Conservation (phyloP, 2,329 filamentous ascomycete species). For the Hymenoscyphus fraxineus region DNA sequence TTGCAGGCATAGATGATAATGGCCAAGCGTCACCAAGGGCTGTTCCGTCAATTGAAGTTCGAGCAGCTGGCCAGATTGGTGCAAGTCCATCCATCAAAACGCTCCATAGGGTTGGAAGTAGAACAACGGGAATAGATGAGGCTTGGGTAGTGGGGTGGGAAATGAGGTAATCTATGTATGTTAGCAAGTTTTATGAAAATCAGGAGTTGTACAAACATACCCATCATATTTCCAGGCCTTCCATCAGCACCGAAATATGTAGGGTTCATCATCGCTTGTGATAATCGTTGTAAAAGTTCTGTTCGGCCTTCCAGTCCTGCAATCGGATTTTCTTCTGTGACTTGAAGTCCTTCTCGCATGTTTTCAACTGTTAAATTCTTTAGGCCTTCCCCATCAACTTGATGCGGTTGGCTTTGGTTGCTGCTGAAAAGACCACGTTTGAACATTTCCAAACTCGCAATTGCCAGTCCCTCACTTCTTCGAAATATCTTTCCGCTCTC, state of each 20-base stretch:
- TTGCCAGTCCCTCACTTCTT: constrained; percentile 83
- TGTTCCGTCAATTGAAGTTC: constrained; percentile 81
- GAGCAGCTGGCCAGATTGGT: constrained; percentile 82
- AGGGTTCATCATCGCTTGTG: constrained; percentile 70
- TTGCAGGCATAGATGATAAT: constrained; percentile 72
- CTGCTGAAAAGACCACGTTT: constrained; percentile 87
- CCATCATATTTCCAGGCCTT: constrained; percentile 90
- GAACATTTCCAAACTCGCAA: constrained; percentile 82
- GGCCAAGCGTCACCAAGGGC: constrained; percentile 94
- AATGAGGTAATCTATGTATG: constrained; percentile 74
- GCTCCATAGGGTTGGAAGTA: constrained; percentile 84
- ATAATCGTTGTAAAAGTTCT: constrained; percentile 71
- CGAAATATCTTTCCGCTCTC: constrained; percentile 80
- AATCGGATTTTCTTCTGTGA: constrained; percentile 73
- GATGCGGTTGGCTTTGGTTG: constrained; percentile 73
- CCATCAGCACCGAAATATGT: constrained; percentile 82
- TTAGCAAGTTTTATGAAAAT: constrained; percentile 6
- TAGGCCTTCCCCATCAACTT: constrained; percentile 83
- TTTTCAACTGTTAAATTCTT: constrained; percentile 68
- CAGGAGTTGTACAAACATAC: constrained; percentile 47
- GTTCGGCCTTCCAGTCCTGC: constrained; percentile 82
- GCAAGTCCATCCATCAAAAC: constrained; percentile 83
- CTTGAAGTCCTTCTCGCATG: constrained; percentile 80
- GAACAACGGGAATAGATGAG: constrained; percentile 81
- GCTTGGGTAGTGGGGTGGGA: constrained; percentile 86